Evolutionary conservation across 1,139 yeast species (phyloP), one percentile per base, ranked within the genome.

Genomic region (Hansenula sp.): DNA sequence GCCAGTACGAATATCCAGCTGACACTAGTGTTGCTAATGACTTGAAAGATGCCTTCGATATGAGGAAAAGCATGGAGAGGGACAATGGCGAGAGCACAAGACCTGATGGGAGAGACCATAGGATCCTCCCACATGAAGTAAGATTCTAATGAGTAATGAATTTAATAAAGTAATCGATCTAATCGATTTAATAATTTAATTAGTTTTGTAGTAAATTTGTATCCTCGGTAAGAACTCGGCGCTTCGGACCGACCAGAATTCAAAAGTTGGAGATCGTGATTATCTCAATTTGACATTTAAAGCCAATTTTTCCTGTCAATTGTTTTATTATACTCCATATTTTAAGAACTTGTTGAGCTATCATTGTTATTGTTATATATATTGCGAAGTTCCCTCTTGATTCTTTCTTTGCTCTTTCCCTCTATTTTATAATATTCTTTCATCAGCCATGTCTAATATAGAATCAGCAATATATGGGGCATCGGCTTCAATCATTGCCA

Each of bases 401-500:
- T n/a, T n/a, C n/a, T n/a, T n/a, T n/a, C n/a, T n/a, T n/a, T n/a
- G n/a, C n/a, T n/a, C n/a, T n/a, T n/a, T n/a, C n/a, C n/a, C n/a
- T n/a, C n/a, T n/a, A n/a, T n/a, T n/a, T n/a, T n/a, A n/a, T n/a
- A n/a, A n/a, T n/a, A n/a, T n/a, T n/a, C n/a, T n/a, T n/a, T n/a
- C 19, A 21, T 21, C 25, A 6, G 25, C 25, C 9, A 62, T 67
- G 61, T 58, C 79, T 5, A 80, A 82, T 25, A 57, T 79, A 33
- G 94, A 88, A 52, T 82, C 83, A 60, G 96, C 96, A 0, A 76
- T 87, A 17, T 83, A 89, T 41, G 96, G 96, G 1, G 90, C 96
- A 0, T 73, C 84, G 45, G 95, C 96, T 8, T 88, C 96, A 4
- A 85, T 83, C 37, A 65, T 86, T 46, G 96, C 96, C 37, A 88